Evolutionary conservation across 2,329 filamentous ascomycete species (phyloP).

Genomic region (Daldinia eschscholtzii): DNA sequence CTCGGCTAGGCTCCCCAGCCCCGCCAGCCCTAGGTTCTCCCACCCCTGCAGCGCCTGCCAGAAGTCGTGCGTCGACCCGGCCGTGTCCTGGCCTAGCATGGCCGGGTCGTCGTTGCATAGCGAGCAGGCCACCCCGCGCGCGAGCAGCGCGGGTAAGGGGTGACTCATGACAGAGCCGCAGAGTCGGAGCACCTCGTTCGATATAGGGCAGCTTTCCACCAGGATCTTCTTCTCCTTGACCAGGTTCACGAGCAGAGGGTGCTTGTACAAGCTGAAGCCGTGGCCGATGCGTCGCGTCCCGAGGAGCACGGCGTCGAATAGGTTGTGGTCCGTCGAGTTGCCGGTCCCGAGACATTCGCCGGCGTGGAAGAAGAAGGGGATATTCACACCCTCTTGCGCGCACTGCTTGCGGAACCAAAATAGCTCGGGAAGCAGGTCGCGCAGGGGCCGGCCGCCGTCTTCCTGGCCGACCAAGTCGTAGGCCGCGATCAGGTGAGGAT

Average conservation of each 20-base stretch:
- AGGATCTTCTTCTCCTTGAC: conserved; percentile 90
- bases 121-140: conserved; percentile 84
- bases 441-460: conserved; percentile 80
- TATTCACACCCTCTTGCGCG: conserved; percentile 78
- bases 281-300: conserved; percentile 92
- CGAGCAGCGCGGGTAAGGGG: conserved; percentile 84
- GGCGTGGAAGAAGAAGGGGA: conserved; percentile 97
- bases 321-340: conserved; percentile 79
- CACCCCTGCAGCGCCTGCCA: conserved; percentile 94
- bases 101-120: conserved; percentile 93
- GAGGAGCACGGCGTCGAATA: conserved; percentile 89
- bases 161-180: conserved; percentile 82
- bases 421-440: conserved; percentile 82
- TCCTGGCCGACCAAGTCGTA: conserved; percentile 94
- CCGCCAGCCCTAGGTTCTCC: conserved; percentile 90
- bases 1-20: conserved; percentile 87
- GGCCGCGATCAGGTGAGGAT: conserved; percentile 83
- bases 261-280: conserved; percentile 89
- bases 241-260: conserved; percentile 88
- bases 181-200: conserved; percentile 86
- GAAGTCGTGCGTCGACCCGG: conserved; percentile 91
- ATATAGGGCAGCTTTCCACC: conserved; percentile 90
- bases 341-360: conserved; percentile 89
- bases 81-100: conserved; percentile 84
- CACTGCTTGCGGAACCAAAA: conserved; percentile 96